These are phyloP conservation scores for Sporobolomyces phaffii DNA, from an alignment of 768 basidiomycete species.

Conservation along the genomic window DNA sequence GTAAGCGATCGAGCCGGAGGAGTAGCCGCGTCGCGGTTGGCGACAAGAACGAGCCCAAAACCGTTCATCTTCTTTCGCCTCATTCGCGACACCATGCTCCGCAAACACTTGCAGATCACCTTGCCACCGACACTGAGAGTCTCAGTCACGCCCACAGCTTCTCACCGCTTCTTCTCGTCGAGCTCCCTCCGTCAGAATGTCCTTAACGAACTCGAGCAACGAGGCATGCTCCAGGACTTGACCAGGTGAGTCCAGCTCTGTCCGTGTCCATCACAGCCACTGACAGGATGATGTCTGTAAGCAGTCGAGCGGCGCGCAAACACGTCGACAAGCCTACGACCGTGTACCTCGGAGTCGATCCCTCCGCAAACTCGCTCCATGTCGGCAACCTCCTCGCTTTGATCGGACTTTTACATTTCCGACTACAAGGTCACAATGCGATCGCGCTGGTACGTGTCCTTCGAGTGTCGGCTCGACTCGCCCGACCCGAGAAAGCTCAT, in stretches of 20 bases:
- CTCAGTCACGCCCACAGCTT: background rate
- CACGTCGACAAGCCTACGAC: slow-evolving; percentile 47
- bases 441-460: slow-evolving; percentile 68
- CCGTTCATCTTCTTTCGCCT: background rate
- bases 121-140: background rate
- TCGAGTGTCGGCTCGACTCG: too few relatives aligned
- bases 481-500: too few relatives aligned
- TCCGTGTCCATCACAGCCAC: too few relatives aligned
- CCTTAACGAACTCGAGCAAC: slow-evolving; percentile 16
- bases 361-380: slow-evolving; percentile 81
- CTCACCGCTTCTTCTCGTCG: background rate
- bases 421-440: slow-evolving; percentile 69
- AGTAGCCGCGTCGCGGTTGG: too few relatives aligned
- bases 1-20: too few relatives aligned
- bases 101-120: background rate
- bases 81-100: background rate
- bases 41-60: too few relatives aligned
- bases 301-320: slow-evolving; percentile 40
- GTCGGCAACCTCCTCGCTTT: slow-evolving; percentile 89
- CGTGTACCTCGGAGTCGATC: slow-evolving; percentile 85
- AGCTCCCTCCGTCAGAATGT: slow-evolving; percentile 5
- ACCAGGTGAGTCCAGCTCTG: slow-evolving; percentile 13
- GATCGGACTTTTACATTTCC: slow-evolving; percentile 80
- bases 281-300: background rate
- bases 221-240: slow-evolving; percentile 31